Base-by-base conservation (phyloP, 371 early-diverging fungal species). In the Haplosporangium sp. region DNA sequence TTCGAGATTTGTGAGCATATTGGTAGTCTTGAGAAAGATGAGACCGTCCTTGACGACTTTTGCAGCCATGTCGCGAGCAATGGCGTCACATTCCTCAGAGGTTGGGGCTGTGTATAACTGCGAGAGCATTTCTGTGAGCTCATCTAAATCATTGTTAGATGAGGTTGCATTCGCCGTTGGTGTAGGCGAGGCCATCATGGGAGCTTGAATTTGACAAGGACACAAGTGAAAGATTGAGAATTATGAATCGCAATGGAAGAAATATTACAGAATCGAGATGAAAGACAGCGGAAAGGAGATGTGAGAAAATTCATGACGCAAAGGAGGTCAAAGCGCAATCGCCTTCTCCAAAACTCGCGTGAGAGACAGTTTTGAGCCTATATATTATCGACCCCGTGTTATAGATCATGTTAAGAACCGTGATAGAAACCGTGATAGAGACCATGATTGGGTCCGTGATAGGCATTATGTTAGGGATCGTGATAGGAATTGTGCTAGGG, bases 51-150 rank as follows among this genome's bases (percentile, higher is more conserved):
- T 67, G 68, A 84, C 83, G 44, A 88, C 76, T 67, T 77, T 79
- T 48, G 83, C 81, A 61, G 88, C 85, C 79, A 88, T 85, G 68
- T 85, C 88, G 61, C 85, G 86, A 58, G 89, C 88, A 71, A 83
- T 82, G 70, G 81, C 69, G 61, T 86, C 87, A 63, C 88, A 88
- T 71, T 88, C 88, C 76, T 84, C 87, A 70, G 88, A 88, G 19
- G 84, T 82, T 65, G 88, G 83, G 62, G 89, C 87, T 61, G 86
- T 86, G 65, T 86, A 84, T 66, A 89, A 86, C 77, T 86, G 82
- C 9, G 50, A 15, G 13, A 81, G 67, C 82, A 81, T 81, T 55
- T 72, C 82, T 13, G 76, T 63, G 38, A 81, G 72, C 40, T 75
- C 82, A 56, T 74, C 60, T 38, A 81, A 68, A 38, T 71, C 68